phyloP scores from a whole-genome alignment of 2,329 filamentous ascomycete genomes.

The Penicillium sp. region DNA sequence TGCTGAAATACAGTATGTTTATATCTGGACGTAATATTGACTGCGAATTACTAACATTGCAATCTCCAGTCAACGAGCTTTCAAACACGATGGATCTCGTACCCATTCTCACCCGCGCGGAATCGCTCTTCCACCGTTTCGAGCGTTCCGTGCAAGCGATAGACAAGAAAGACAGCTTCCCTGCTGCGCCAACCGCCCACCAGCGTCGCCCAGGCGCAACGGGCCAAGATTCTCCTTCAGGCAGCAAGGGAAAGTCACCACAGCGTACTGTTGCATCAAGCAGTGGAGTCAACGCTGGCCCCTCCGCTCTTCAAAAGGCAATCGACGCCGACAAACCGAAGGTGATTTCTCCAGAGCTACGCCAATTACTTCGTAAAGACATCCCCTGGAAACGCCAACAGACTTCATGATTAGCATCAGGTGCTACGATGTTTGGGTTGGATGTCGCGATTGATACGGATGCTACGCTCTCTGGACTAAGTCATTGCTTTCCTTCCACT shows the following conservation, averaged over 20 bases:
- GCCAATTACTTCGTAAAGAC: constrained; percentile 60
- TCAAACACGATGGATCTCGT: constrained; percentile 89
- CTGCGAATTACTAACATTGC: constrained; percentile 5
- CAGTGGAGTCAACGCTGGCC: constrained; percentile 22
- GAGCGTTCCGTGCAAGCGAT: constrained; percentile 84
- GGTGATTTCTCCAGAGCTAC: constrained; percentile 63
- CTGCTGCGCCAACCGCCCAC: constrained; percentile 52
- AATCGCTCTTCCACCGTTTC: constrained; percentile 83
- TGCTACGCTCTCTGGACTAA: not conserved
- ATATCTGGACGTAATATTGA: not conserved
- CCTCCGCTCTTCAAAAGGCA: constrained; percentile 18
- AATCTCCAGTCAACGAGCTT: constrained; percentile 76
- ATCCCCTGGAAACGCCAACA: constrained; percentile 45
- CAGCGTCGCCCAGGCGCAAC: constrained; percentile 45
- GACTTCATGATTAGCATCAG: not conserved
- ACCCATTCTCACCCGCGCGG: constrained; percentile 80
- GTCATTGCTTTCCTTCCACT: not conserved
- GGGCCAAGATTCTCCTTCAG: constrained; percentile 14
- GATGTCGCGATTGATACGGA: not conserved
- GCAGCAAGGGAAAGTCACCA: constrained; percentile 32
- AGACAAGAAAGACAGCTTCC: constrained; percentile 87
- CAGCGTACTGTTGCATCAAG: constrained; percentile 25
- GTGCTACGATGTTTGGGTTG: not conserved
- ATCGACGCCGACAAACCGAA: constrained; percentile 39
- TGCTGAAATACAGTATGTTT: constrained; percentile 83